Conservation (phyloP, 257 asterid genomes). For the Fraxinus anomala region DNA sequence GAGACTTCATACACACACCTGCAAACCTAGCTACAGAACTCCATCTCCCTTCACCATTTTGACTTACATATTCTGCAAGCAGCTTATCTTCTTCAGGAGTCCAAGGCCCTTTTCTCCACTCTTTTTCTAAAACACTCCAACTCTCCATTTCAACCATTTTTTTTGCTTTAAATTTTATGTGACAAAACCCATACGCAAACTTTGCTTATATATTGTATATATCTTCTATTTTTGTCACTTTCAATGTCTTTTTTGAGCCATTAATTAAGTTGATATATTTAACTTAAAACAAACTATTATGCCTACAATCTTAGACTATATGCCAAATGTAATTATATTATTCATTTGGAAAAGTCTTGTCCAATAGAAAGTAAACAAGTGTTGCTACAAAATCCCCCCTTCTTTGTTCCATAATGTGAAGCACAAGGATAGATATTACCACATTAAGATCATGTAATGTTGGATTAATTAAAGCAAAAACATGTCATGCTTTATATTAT, state of each 20-base stretch:
- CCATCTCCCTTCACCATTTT: slow-evolving; percentile 53
- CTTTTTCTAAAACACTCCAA: slow-evolving; percentile 37
- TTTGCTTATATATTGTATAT: slow-evolving; percentile 28
- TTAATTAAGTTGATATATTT: slow-evolving; percentile 31
- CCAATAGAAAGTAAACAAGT: slow-evolving; percentile 36
- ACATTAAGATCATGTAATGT: slow-evolving; percentile 2
- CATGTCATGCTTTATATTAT: slow-evolving; percentile 16
- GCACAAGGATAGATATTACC: slow-evolving; percentile 23
- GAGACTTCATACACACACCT: slow-evolving; percentile 21
- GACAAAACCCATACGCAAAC: slow-evolving; percentile 35
- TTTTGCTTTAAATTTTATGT: slow-evolving; percentile 39
- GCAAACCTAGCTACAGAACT: slow-evolving; percentile 42
- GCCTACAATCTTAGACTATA: slow-evolving; percentile 23
- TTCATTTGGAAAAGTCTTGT: slow-evolving; percentile 28
- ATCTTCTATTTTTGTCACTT: slow-evolving; percentile 31
- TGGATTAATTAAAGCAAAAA: background rate
- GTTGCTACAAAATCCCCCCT: slow-evolving; percentile 24
- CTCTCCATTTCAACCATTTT: slow-evolving; percentile 29
- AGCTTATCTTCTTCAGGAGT: slow-evolving; percentile 48
- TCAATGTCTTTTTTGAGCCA: slow-evolving; percentile 23
- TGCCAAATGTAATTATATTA: slow-evolving; percentile 46
- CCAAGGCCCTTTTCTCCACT: slow-evolving; percentile 53
- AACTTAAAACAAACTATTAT: background rate
- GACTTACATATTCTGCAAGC: slow-evolving; percentile 36
- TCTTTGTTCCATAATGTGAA: slow-evolving; percentile 27